Evolutionary conservation across 2,329 filamentous ascomycete genomes (phyloP), one percentile per base, ranked within the genome.

Genomic region (Aspergillus calidoustus): DNA sequence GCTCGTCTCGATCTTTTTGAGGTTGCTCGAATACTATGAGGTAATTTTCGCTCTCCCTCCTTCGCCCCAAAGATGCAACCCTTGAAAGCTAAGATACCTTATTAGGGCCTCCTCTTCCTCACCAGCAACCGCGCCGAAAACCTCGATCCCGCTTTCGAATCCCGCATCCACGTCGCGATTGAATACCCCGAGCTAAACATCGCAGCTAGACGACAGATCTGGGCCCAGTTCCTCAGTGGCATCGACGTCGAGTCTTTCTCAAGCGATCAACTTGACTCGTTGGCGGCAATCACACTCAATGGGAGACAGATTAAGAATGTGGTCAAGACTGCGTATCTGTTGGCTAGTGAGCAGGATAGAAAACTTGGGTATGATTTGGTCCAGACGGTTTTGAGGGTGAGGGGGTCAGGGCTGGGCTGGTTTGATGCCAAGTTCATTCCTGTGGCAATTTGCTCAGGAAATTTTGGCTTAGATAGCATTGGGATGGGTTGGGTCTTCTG

Each of bases 121-220:
- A 80, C 78, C 3, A 79, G 76, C 7, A 83, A 83, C 66, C 75
- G 79, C 13, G 76, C 80, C 19, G 64, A 72, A 13, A 78, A 76
- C 4, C 78, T 82, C 60, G 80, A 82, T 56, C 66, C 72, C 4
- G 80, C 80, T 3, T 81, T 83, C 54, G 76, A 81, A 59, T 79
- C 76, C 44, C 75, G 81, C 11, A 81, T 83, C 48, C 80, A 74
- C 76, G 58, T 74, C 2, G 62, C 65, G 8, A 56, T 72, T 17
- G 31, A 76, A 17, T 82, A 82, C 66, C 66, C 75, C 2, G 75
- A 81, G 17, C 74, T 82, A 2, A 74, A 74, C 30, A 56, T 56
- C 4, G 58, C 71, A 2, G 74, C 75, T 2, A 71, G 80, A 8
- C 71, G 73, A 25, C 74, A 72, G 8, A 71, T 83, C 51, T 82